Evolutionary conservation across 495 filamentous ascomycete species (phyloP), one percentile per base, ranked within the genome.

Genomic region (Aspergillus ostianus): DNA sequence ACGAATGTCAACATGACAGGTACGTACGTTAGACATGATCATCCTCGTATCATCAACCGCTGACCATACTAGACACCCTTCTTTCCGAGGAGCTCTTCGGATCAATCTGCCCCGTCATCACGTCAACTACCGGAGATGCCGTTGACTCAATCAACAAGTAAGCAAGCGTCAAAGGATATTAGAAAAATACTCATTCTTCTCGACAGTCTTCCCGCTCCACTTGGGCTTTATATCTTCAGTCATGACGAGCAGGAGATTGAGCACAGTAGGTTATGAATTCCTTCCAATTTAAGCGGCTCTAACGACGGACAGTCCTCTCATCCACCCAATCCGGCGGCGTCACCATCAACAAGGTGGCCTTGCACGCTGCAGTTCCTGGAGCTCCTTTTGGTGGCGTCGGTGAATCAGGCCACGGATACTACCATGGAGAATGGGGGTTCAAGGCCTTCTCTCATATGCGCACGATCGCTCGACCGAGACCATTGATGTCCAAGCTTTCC

Each of bases 351-450:
- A 90, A 92, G 72, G 78, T 84, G 53, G 89, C 82, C 69, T 85
- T 90, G 70, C 91, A 95, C 71, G 79, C 66, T 9, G 59, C 60
- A 4, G 62, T 90, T 51, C 79, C 84, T 17, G 87, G 84, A 5
- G 73, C 92, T 5, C 79, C 90, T 41, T 95, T 97, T 62, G 92
- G 92, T 54, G 91, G 91, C 52, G 87, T 94, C 17, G 92, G 92
- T 46, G 80, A 86, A 56, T 88, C 84, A 17, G 92, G 92, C 44
- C 81, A 80, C 55, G 92, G 92, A 47, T 76, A 81, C 6, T 95
- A 96, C 70, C 84, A 88, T 66, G 92, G 92, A 53, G 81, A 82
- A 62, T 80, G 86, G 36, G 85, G 83, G n/a, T 91, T 92, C 75
- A 87, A 93, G 62, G 79, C 77, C 64, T 97, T 96, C 76, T 86